Conservation (phyloP, 108 stramenopile species). For the Skeletonema potamos region DNA sequence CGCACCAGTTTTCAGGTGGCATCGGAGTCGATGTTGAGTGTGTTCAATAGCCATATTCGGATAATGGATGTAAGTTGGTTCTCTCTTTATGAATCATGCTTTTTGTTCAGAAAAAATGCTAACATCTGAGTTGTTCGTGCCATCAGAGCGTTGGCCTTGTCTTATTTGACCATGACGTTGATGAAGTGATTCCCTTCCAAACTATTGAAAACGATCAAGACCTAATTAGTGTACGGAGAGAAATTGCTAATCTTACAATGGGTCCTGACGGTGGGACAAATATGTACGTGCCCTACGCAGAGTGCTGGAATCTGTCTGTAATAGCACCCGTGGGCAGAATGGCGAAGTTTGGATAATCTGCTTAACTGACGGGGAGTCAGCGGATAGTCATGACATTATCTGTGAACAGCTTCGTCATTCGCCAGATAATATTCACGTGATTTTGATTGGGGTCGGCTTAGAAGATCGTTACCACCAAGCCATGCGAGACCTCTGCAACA, state of each 20-base stretch:
- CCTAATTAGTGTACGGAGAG: not conserved
- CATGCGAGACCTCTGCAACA: constrained; percentile 18
- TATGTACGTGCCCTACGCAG: constrained; percentile 13
- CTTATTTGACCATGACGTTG: constrained; percentile 2
- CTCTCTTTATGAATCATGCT: not conserved
- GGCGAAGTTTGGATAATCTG: constrained; percentile 24
- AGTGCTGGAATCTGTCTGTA: constrained; percentile 1
- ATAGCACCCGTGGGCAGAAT: not conserved
- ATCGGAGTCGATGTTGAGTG: constrained; percentile 15
- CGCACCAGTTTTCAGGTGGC: constrained; percentile 17
- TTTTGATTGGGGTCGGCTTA: constrained; percentile 24
- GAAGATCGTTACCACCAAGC: not conserved
- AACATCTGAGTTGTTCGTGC: not conserved
- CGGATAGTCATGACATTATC: constrained; percentile 2
- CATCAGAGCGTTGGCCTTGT: constrained; percentile 21
- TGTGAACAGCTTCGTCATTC: not conserved
- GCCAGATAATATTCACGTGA: constrained; percentile 14
- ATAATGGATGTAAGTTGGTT: constrained; percentile 18
- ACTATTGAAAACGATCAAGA: not conserved
- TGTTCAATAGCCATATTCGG: constrained; percentile 26
- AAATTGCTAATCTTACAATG: constrained; percentile 3
- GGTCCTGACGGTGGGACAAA: constrained; percentile 8
- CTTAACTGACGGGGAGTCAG: constrained; percentile 26
- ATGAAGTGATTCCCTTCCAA: constrained; percentile 12
- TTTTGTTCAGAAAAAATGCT: not conserved